Base-by-base conservation (phyloP, 441 rosid species). In the Macaranga tanarius region DNA sequence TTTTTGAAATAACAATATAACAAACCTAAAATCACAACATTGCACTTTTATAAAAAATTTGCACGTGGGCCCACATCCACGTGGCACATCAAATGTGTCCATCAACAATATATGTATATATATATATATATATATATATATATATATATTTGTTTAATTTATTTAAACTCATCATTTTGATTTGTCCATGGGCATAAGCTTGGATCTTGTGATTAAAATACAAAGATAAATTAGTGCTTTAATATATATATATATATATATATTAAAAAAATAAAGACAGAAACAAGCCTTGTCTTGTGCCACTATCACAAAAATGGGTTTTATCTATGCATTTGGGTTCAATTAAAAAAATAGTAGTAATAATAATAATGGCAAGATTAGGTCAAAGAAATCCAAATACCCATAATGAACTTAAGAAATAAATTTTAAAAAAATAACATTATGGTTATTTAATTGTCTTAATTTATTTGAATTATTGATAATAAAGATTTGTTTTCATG, bases 331-430 rank as follows among this genome's bases (percentile, higher is more conserved):
- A 47, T 51, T 45, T 45, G 50, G 15, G 38, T 1, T 42, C 69
- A 76, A 55, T 55, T n/a, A 55, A 55, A 20, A 10, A 25, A 12
- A 26, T 73, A 64, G 67, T 3, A 31, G 38, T 31, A 31, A 31
- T 2, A 31, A 31, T 66, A 75, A 74, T 80, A 72, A 74, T 65
- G 69, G 65, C 54, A 34, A 71, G 69, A 74, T 81, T 82, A 83
- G 80, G 82, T 83, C 76, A 75, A 82, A 80, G 67, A 71, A 77
- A 81, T 77, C 68, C 81, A 67, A 74, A 34, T 75, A 52, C 22
- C 56, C 56, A 19, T 19, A 52, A 15, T 52, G 44, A 1, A 23
- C 55, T 38, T 23, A 71, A 59, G 45, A 22, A 42, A n/a, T 9
- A 12, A 17, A 62, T 28, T 1, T 1, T 28, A 31, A 31, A 31